phyloP scores from a whole-genome alignment of 2,329 filamentous ascomycete genomes.

The Colletotrichum karsti region DNA sequence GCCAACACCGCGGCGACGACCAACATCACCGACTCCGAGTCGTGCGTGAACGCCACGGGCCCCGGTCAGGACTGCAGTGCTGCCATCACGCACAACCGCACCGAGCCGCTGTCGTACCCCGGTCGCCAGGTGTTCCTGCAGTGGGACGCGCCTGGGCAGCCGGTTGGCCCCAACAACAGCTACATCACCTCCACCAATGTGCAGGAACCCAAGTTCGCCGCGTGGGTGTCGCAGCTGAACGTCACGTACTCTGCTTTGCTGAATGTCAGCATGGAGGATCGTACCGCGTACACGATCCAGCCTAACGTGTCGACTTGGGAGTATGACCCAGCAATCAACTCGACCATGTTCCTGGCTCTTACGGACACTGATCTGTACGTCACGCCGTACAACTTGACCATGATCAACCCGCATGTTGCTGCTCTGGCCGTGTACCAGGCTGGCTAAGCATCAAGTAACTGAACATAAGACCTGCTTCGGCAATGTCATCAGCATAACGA shows the following conservation, averaged over 20 bases:
- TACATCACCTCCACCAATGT: constrained; percentile 75
- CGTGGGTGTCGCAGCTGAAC: constrained; percentile 82
- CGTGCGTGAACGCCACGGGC: constrained; percentile 65
- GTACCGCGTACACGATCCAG: constrained; percentile 74
- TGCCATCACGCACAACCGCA: constrained; percentile 74
- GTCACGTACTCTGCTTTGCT: constrained; percentile 73
- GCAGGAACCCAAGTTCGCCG: constrained; percentile 69
- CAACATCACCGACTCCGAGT: constrained; percentile 51
- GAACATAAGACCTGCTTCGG: too few species aligned
- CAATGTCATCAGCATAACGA: too few species aligned
- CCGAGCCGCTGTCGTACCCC: constrained; percentile 76
- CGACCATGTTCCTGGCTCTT: constrained; percentile 81
- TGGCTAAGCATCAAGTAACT: constrained; percentile 59
- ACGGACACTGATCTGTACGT: constrained; percentile 74
- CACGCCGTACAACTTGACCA: constrained; percentile 79
- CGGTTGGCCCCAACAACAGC: constrained; percentile 82
- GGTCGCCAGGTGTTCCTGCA: constrained; percentile 75
- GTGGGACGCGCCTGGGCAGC: constrained; percentile 76
- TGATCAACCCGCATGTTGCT: constrained; percentile 80
- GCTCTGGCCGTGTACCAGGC: constrained; percentile 82
- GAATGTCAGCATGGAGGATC: constrained; percentile 54
- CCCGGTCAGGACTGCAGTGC: constrained; percentile 67
- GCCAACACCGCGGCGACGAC: constrained; percentile 62
- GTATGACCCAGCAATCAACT: constrained; percentile 76
- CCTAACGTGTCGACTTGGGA: constrained; percentile 74